Evolutionary conservation across 345 rosid genomes (phyloP).

Genomic region (Salix arbutifolia): DNA sequence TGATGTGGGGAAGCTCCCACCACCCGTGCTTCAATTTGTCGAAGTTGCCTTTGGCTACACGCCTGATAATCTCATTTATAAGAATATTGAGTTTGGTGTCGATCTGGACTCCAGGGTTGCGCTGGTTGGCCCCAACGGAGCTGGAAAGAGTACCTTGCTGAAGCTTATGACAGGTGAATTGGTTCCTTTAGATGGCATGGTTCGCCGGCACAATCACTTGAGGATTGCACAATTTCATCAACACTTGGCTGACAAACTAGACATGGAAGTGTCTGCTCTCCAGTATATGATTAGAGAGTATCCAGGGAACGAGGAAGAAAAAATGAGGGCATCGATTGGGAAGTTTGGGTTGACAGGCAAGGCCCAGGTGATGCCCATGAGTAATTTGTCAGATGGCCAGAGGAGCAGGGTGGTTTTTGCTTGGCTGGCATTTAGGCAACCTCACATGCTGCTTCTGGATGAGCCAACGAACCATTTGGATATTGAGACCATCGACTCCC

Average conservation of each 20-base stretch:
- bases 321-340: slow-evolving; percentile 90
- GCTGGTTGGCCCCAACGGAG: slow-evolving; percentile 95
- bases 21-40: slow-evolving; percentile 95
- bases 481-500: slow-evolving; percentile 91
- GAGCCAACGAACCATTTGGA: slow-evolving; percentile 98
- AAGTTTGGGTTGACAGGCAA: slow-evolving; percentile 87
- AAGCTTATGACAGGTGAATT: slow-evolving; percentile 96
- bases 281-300: slow-evolving; percentile 80
- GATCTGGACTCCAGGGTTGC: slow-evolving; percentile 96
- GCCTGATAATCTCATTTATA: slow-evolving; percentile 76
- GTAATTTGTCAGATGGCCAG: slow-evolving; percentile 94
- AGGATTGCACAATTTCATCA: slow-evolving; percentile 94
- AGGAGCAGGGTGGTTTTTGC: slow-evolving; percentile 95
- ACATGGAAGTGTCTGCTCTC: slow-evolving; percentile 77
- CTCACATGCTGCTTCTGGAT: slow-evolving; percentile 83
- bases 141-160: slow-evolving; percentile 94
- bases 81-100: slow-evolving; percentile 85
- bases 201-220: slow-evolving; percentile 89
- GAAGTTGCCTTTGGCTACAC: slow-evolving; percentile 93
- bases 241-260: slow-evolving; percentile 93
- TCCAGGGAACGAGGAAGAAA: slow-evolving; percentile 94
- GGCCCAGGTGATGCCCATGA: slow-evolving; percentile 98
- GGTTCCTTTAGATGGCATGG: slow-evolving; percentile 90
- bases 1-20: slow-evolving; percentile 97
- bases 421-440: slow-evolving; percentile 93